Evolutionary conservation across 768 basidiomycete species (phyloP).

Genomic region (Filobasidium floriforme): DNA sequence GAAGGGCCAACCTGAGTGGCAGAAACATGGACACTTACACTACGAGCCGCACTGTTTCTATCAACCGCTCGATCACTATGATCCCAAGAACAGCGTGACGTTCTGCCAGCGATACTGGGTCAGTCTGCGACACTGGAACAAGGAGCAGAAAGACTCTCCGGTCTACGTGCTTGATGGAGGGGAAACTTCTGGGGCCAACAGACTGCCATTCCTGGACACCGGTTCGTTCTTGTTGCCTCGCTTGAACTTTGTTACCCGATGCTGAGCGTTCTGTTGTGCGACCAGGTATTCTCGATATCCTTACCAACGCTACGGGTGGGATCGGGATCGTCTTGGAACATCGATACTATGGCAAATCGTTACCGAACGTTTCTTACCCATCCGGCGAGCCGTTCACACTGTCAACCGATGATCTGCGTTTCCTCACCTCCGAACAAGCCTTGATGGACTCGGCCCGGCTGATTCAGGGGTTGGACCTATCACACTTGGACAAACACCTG

Average conservation of each 20-base stretch:
- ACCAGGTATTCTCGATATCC: conserved; percentile 63
- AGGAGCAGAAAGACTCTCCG: conserved; percentile 57
- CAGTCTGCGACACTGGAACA: conserved; percentile 64
- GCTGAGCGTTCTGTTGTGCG: not conserved
- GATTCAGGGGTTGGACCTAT: conserved; percentile 68
- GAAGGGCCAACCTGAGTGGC: not conserved
- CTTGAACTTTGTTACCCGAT: not conserved
- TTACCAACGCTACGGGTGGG: conserved; percentile 75
- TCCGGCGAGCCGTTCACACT: conserved; percentile 48
- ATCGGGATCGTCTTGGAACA: conserved; percentile 87
- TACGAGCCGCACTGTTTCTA: conserved; percentile 54
- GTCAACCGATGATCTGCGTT: conserved; percentile 74
- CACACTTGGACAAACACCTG: conserved; percentile 6
- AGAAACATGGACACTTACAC: not conserved
- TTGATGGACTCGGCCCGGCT: conserved; percentile 85
- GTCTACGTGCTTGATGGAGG: conserved; percentile 89
- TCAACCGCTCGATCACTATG: conserved; percentile 80
- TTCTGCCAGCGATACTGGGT: conserved; percentile 92
- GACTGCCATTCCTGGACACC: conserved; percentile 57
- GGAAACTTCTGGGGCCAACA: conserved; percentile 67
- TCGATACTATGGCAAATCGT: conserved; percentile 70
- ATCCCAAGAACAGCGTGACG: conserved; percentile 52
- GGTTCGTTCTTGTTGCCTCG: conserved; percentile 13
- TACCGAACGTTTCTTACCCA: conserved; percentile 54
- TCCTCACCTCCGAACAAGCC: conserved; percentile 81